phyloP scores from a whole-genome alignment of 257 asterid species.

The Echites panduratus region DNA sequence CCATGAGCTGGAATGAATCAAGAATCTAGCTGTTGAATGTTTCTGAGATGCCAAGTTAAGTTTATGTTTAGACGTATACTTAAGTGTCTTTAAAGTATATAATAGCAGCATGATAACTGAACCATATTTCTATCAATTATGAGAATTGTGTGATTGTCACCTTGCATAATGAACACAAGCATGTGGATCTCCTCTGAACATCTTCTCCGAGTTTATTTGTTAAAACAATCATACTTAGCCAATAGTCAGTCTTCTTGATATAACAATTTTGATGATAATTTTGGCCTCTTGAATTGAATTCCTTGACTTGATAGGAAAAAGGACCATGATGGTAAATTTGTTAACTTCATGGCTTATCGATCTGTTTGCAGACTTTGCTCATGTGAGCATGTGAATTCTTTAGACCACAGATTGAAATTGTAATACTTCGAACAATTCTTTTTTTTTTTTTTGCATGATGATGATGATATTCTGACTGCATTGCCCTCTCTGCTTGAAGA shows the following conservation, averaged over 20 bases:
- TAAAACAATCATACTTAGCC: not conserved
- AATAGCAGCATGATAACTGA: not conserved
- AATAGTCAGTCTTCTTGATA: not conserved
- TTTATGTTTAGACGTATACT: not conserved
- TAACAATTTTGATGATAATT: not conserved
- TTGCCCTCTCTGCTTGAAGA: slow-evolving; percentile 54
- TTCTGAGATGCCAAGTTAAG: not conserved
- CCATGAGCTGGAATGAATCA: not conserved
- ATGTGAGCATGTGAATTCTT: not conserved
- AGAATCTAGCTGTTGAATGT: not conserved
- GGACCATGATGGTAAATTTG: not conserved
- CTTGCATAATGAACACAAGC: not conserved
- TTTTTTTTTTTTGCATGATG: no score
- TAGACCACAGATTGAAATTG: not conserved
- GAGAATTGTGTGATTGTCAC: not conserved
- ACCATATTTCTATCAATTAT: not conserved
- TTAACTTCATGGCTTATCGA: not conserved
- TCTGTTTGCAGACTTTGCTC: not conserved
- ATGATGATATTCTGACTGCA: slow-evolving; percentile 10
- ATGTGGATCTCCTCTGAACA: not conserved
- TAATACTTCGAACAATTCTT: not conserved
- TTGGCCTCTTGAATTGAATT: not conserved
- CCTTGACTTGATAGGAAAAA: not conserved
- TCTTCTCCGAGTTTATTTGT: not conserved
- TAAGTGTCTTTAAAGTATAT: not conserved